Evolutionary conservation across 331 rosid genomes (phyloP).

Genomic region (Pyrus hybrid): DNA sequence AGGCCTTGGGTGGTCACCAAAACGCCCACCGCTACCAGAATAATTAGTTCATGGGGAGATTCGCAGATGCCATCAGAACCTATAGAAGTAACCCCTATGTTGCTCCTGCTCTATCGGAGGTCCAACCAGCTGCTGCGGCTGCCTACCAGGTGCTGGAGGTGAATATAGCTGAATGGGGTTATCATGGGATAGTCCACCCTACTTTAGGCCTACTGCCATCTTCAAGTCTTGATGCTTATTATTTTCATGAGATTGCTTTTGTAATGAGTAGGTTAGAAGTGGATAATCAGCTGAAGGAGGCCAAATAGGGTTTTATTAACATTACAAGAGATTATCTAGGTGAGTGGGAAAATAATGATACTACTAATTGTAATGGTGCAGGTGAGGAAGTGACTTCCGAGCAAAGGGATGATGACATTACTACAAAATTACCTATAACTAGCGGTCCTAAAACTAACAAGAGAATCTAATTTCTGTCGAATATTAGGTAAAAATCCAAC

Average conservation of each 20-base stretch:
- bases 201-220: background rate
- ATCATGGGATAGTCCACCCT: background rate
- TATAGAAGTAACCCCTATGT: background rate
- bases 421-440: no score
- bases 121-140: background rate
- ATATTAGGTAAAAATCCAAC: no score
- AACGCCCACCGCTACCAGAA: background rate
- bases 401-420: background rate
- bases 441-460: no score
- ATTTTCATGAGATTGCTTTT: background rate
- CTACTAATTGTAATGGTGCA: background rate
- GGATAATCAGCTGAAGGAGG: background rate
- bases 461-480: no score
- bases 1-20: constrained; percentile 3
- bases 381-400: background rate
- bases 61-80: background rate
- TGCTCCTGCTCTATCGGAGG: no score
- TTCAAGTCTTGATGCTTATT: background rate
- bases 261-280: background rate
- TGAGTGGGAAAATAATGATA: background rate
- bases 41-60: background rate
- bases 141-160: background rate
- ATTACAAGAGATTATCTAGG: background rate
- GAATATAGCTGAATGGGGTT: background rate
- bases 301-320: background rate